These are phyloP conservation scores for Ceratocystis diversiconidia DNA, from an alignment of 2,329 filamentous ascomycete genomes.

Conservation along the genomic window DNA sequence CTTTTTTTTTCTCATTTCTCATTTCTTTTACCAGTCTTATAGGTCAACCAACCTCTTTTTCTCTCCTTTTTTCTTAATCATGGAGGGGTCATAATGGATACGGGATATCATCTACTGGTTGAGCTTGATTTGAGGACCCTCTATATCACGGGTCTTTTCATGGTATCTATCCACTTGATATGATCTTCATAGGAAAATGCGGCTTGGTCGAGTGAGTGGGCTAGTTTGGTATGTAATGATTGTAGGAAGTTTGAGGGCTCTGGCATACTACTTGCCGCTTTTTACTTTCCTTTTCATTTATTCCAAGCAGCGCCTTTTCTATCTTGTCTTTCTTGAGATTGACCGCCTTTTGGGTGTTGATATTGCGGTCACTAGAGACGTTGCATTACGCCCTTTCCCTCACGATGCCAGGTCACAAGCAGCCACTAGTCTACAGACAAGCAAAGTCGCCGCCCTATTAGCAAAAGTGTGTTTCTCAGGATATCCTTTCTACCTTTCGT, in stretches of 20 bases:
- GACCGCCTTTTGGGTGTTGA: no score
- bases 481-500: background rate
- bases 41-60: conserved; percentile 8
- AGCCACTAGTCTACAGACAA: background rate
- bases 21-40: conserved; percentile 3
- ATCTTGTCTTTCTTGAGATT: no score
- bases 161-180: no score
- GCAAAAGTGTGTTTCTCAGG: background rate
- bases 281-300: background rate
- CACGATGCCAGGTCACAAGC: no score
- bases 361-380: no score
- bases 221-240: background rate
- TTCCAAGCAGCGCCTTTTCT: background rate
- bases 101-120: background rate
- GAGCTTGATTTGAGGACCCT: background rate
- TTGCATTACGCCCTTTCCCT: no score
- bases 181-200: no score
- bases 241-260: background rate
- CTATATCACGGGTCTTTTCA: background rate
- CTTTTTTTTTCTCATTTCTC: background rate
- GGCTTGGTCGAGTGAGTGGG: no score
- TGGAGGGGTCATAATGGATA: background rate
- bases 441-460: background rate
- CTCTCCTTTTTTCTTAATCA: background rate
- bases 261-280: background rate